These are phyloP conservation scores for Lunularia cruciata DNA, from an alignment of 225 moss, liverwort and hornwort species.

Conservation along the genomic window DNA sequence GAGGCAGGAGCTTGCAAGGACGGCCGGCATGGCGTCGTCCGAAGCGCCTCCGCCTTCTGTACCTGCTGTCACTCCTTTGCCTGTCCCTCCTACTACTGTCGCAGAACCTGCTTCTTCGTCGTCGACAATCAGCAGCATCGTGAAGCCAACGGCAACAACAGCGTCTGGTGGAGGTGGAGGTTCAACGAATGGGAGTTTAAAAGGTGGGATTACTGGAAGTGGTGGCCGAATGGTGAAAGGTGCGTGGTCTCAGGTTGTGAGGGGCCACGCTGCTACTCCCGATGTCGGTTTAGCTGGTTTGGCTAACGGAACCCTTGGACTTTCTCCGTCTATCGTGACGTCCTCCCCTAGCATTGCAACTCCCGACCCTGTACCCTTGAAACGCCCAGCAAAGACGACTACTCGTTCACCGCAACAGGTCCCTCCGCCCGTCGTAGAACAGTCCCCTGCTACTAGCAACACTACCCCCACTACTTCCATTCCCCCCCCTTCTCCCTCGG, in stretches of 20 bases:
- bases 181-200: conserved; percentile 27
- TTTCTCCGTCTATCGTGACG: conserved; percentile 20
- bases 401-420: conserved; percentile 6
- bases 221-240: conserved; percentile 55
- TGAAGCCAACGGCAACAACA: conserved; percentile 12
- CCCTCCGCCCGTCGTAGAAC: conserved; percentile 19
- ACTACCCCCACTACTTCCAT: conserved; percentile 8
- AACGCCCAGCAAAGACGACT: conserved; percentile 33
- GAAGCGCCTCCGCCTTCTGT: conserved; percentile 53
- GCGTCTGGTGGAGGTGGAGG: conserved; percentile 7
- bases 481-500: conserved; percentile 18
- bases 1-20: conserved; percentile 50
- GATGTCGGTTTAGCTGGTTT: conserved; percentile 45
- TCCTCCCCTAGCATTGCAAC: conserved; percentile 34
- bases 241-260: conserved; percentile 94
- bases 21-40: conserved; percentile 51
- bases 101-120: conserved; percentile 24
- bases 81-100: conserved; percentile 33
- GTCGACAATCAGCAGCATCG: conserved; percentile 19
- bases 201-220: conserved; percentile 37
- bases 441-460: not conserved
- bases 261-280: conserved; percentile 54
- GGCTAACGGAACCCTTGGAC: conserved; percentile 30
- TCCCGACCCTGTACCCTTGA: conserved; percentile 38
- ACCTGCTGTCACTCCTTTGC: conserved; percentile 54